phyloP scores from a whole-genome alignment of 495 filamentous ascomycete species.

The Trichoderma gamsii region DNA sequence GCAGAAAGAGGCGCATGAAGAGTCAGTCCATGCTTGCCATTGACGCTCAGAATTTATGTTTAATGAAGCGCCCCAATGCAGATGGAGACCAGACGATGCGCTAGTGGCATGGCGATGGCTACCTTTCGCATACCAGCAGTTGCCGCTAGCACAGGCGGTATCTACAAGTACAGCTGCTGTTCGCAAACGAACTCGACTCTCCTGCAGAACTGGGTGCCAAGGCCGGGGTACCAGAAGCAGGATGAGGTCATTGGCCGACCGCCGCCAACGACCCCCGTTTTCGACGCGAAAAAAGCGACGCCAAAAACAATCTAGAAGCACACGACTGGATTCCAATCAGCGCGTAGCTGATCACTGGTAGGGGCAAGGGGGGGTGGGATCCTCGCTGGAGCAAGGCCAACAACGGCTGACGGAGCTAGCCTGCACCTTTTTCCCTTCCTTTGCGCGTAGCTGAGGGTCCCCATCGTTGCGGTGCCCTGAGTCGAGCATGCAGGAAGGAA shows the following conservation, averaged over 20 bases:
- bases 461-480: neutral
- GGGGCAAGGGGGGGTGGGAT: slow-evolving; percentile 9
- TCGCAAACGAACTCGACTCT: neutral
- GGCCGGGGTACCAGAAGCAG: slow-evolving; percentile 1
- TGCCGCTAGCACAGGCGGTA: neutral
- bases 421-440: neutral
- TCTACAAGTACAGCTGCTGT: neutral
- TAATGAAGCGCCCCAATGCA: too few species aligned
- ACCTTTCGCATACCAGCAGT: too few species aligned
- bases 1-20: too few species aligned
- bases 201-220: neutral
- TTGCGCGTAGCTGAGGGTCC: neutral
- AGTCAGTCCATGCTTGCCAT: too few species aligned
- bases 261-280: neutral
- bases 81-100: too few species aligned
- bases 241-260: slow-evolving; percentile 10
- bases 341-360: neutral
- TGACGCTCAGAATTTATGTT: too few species aligned
- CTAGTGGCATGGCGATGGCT: too few species aligned
- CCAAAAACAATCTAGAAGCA: slow-evolving; percentile 14
- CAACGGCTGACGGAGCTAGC: neutral
- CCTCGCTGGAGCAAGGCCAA: neutral
- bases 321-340: neutral
- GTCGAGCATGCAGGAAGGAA: neutral
- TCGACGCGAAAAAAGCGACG: slow-evolving; percentile 3